Conservation (phyloP, 345 rosid species). For the Euphorbia lathyris region DNA sequence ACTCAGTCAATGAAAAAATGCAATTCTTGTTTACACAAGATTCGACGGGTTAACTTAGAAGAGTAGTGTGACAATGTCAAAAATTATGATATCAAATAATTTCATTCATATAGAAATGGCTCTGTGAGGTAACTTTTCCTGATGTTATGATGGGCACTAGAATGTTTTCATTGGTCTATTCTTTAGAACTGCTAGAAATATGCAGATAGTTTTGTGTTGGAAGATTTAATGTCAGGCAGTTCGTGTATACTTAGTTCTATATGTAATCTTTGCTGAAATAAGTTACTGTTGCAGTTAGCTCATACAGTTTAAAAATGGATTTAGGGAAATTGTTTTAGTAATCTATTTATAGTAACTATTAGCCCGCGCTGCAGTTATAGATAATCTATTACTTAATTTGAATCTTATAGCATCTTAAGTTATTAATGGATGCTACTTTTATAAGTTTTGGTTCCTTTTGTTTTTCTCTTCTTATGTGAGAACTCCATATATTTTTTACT, state of each 20-base stretch:
- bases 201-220: neutral
- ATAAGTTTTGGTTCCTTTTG: too few species aligned
- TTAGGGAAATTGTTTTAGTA: neutral
- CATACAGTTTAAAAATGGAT: neutral
- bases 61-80: neutral
- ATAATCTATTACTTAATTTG: neutral
- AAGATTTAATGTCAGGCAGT: neutral
- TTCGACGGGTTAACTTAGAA: neutral
- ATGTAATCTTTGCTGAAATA: neutral
- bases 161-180: neutral
- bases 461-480: too few species aligned
- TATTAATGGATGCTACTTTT: too few species aligned
- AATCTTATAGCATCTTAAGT: slow-evolving; percentile 50
- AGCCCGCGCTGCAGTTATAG: neutral
- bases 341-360: neutral
- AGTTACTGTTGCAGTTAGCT: neutral
- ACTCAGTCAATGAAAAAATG: too few species aligned
- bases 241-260: neutral
- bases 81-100: neutral
- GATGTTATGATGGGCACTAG: neutral
- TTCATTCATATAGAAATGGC: neutral
- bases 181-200: neutral
- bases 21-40: neutral
- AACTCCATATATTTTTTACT: too few species aligned
- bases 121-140: neutral